Percentiles rank a stretch among this genome's conserved stretches.
phyloP scores from a whole-genome alignment of 2,329 filamentous ascomycete species.

The Nannizzia gypsea region DNA sequence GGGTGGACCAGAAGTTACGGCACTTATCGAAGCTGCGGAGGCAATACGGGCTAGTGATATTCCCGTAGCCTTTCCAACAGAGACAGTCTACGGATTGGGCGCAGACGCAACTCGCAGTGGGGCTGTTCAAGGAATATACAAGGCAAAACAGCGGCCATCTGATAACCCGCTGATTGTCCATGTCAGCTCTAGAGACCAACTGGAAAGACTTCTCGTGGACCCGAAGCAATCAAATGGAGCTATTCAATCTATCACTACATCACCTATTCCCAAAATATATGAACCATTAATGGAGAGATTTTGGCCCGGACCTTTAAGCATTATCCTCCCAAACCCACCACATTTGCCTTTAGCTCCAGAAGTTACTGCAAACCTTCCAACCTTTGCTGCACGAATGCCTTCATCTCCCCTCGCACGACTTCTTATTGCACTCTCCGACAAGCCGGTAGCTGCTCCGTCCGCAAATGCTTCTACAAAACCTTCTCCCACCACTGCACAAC shows the following conservation, averaged over 20 bases:
- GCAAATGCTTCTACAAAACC: conserved; percentile 92
- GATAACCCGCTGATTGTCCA: conserved; percentile 97
- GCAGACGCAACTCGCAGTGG: conserved; percentile 80
- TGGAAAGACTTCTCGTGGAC: conserved; percentile 49
- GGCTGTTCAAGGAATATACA: conserved; percentile 84
- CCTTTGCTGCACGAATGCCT: conserved; percentile 86
- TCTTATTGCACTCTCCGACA: conserved; percentile 66
- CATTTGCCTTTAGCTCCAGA: conserved; percentile 67
- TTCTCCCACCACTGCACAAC: conserved; percentile 78
- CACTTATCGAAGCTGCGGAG: conserved; percentile 53
- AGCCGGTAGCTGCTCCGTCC: conserved; percentile 79
- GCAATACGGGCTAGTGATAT: conserved; percentile 53
- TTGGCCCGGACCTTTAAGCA: conserved; percentile 91
- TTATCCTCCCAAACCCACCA: conserved; percentile 67
- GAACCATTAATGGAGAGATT: conserved; percentile 64
- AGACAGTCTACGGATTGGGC: conserved; percentile 95
- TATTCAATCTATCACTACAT: conserved; percentile 19
- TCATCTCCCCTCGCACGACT: conserved; percentile 71
- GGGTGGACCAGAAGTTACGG: conserved; percentile 36
- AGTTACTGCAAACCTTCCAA: conserved; percentile 72
- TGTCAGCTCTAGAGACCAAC: conserved; percentile 66
- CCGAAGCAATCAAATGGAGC: conserved; percentile 19
- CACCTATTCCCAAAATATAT: conserved; percentile 60
- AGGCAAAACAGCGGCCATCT: conserved; percentile 75
- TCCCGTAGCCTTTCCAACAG: conserved; percentile 90